Percentiles rank a stretch among this genome's conserved stretches.
Evolutionary conservation across 2,329 filamentous ascomycete species (phyloP).

Genomic region (Trichoderma asperellum): DNA sequence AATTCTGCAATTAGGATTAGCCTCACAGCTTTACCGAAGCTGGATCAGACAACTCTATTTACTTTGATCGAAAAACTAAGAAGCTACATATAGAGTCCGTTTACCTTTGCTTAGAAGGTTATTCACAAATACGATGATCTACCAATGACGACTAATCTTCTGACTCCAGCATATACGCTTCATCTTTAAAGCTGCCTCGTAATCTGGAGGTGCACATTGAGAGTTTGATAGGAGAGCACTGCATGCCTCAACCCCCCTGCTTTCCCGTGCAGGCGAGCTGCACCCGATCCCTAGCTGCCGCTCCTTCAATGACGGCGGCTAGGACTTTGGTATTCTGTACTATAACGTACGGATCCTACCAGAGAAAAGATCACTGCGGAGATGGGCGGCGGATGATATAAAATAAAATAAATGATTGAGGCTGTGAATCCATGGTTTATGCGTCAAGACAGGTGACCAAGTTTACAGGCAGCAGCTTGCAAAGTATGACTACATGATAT

Average conservation of each 20-base stretch:
- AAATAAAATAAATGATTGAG: no score
- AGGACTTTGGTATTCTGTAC: background rate
- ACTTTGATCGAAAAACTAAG: background rate
- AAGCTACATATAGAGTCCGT: background rate
- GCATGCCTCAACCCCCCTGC: background rate
- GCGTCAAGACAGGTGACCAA: background rate
- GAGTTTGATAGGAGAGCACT: conserved; percentile 12
- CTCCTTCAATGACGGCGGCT: conserved; percentile 1
- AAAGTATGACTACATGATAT: background rate
- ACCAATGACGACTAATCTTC: background rate
- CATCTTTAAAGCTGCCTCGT: background rate
- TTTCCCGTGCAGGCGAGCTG: conserved; percentile 22
- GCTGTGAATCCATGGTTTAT: background rate
- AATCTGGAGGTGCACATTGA: background rate
- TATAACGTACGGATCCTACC: background rate
- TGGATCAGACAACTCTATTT: background rate
- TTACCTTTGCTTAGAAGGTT: background rate
- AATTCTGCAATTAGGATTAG: background rate
- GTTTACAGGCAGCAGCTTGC: background rate
- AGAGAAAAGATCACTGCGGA: background rate
- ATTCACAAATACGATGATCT: background rate
- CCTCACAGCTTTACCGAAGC: background rate
- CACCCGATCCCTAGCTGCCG: conserved; percentile 2
- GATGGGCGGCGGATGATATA: background rate
- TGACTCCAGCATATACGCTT: background rate